Percentiles rank a stretch among this genome's conserved stretches.
phyloP scores from a whole-genome alignment of 1,139 yeast species.

The Geotrichum histeridarum region DNA sequence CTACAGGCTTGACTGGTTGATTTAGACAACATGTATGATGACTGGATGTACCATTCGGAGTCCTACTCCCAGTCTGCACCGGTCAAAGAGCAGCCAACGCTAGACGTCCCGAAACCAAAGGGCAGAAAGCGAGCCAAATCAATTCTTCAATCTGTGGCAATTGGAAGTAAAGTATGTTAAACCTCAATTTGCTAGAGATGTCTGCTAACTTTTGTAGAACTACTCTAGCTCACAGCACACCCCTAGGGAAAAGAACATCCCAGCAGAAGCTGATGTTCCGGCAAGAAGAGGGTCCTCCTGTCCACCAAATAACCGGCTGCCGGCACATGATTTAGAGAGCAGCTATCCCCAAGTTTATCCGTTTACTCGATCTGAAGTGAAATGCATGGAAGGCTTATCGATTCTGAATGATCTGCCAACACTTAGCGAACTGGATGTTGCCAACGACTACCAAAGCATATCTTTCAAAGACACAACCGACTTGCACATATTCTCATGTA shows the following conservation, averaged over 20 bases:
- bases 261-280: constrained; percentile 25
- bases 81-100: constrained; percentile 3
- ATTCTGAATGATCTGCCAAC: constrained; percentile 4
- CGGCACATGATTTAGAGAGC: background rate
- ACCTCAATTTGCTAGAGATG: background rate
- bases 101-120: constrained; percentile 16
- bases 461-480: constrained; percentile 32
- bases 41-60: constrained; percentile 33
- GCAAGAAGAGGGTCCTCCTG: constrained; percentile 25
- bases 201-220: constrained; percentile 5
- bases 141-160: constrained; percentile 30
- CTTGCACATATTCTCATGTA: constrained; percentile 34
- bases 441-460: constrained; percentile 26
- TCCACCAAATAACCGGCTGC: background rate
- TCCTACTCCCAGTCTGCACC: constrained; percentile 19
- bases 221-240: constrained; percentile 2
- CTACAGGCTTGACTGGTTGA: background rate
- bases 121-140: constrained; percentile 29
- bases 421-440: constrained; percentile 28
- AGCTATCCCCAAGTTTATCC: constrained; percentile 13
- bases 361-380: constrained; percentile 19
- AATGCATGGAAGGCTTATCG: constrained; percentile 5
- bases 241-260: constrained; percentile 12
- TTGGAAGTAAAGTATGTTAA: constrained; percentile 19
- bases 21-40: constrained; percentile 31